Evolutionary conservation across 139 green algal genomes (phyloP), one percentile per base, ranked within the genome.

Genomic region (Coccomyxa sp.): DNA sequence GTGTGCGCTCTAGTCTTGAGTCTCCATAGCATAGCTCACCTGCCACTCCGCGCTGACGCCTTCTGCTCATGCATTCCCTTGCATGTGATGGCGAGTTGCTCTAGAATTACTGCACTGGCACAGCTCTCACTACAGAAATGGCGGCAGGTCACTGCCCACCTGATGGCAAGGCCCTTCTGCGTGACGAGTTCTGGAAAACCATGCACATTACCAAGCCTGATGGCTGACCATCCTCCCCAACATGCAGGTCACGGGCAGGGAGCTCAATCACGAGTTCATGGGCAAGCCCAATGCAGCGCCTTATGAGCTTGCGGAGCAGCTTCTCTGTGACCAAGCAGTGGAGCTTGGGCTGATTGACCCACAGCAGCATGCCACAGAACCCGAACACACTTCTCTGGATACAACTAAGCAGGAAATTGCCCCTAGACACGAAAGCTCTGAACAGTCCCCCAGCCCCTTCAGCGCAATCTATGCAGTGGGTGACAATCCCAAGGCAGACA

Each of bases 401-500:
- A 2, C 35, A 29, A 8, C n/a, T 41, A 77, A 50, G 64, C 86
- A 34, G n/a, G n/a, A n/a, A n/a, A n/a, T n/a, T n/a, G n/a, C n/a
- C n/a, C n/a, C n/a, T n/a, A n/a, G n/a, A n/a, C n/a, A n/a, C n/a
- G n/a, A n/a, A n/a, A n/a, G n/a, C n/a, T n/a, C n/a, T n/a, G n/a
- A n/a, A n/a, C n/a, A n/a, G n/a, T n/a, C n/a, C n/a, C n/a, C n/a
- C n/a, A n/a, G n/a, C n/a, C n/a, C n/a, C n/a, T 87, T 89, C 50
- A 34, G 77, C 31, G 74, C 50, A 69, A 94, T 97, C 55, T 97
- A 89, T 78, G 88, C 86, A 6, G 80, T 97, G 8, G 93, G 93
- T 0, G 93, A 97, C 87, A 97, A 97, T 78, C 89, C 90, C 4
- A 85, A 84, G 6, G 87, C 93, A 1, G 93, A 97, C 36, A 87